These are phyloP conservation scores for Dryadomyces sulphureus DNA, from an alignment of 2,329 filamentous ascomycete species.

Conservation along the genomic window DNA sequence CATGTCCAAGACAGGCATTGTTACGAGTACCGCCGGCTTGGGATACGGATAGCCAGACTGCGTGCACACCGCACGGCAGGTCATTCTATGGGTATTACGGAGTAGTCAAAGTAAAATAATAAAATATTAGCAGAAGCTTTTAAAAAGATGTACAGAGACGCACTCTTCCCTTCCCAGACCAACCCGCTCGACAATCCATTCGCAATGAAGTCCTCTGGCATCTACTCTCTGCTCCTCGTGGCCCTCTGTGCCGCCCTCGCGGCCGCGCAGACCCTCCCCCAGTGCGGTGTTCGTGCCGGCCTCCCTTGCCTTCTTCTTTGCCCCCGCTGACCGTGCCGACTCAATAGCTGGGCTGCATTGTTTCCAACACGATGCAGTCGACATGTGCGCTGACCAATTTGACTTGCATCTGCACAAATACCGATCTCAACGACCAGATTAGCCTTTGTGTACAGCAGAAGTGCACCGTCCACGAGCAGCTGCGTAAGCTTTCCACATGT, in stretches of 20 bases:
- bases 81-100: no score
- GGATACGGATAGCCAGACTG: no score
- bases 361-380: neutral
- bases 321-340: neutral
- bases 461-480: conserved; percentile 5
- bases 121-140: no score
- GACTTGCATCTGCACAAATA: conserved; percentile 2
- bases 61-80: no score
- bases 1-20: no score
- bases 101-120: no score
- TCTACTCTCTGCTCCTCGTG: neutral
- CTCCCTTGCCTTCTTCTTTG: neutral
- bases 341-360: neutral
- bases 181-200: neutral
- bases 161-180: no score
- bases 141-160: no score
- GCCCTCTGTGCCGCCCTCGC: neutral
- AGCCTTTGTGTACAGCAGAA: conserved; percentile 1
- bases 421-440: conserved; percentile 1
- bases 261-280: neutral
- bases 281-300: neutral
- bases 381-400: neutral
- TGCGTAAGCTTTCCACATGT: neutral
- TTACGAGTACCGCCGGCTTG: no score
- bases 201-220: neutral